Percentiles rank a stretch among this genome's conserved stretches.
These are phyloP conservation scores for Erodium chrysanthum DNA, from an alignment of 441 rosid species.

Conservation along the genomic window DNA sequence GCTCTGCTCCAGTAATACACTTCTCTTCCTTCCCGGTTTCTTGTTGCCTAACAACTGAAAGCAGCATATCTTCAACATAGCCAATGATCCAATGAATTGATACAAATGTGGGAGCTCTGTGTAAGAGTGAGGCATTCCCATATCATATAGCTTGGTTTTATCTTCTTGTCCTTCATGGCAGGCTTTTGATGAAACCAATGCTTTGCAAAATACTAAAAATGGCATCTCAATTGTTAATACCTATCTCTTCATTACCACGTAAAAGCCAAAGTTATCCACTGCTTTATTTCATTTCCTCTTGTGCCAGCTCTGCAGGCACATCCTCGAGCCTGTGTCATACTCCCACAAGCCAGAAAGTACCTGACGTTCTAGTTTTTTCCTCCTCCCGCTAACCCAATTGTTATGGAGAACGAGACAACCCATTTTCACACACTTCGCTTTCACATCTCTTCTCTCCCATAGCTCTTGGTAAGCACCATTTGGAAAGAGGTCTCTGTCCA, in stretches of 20 bases:
- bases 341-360: slow-evolving; percentile 72
- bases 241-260: slow-evolving; percentile 19
- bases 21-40: slow-evolving; percentile 21
- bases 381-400: slow-evolving; percentile 79
- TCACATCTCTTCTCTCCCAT: slow-evolving; percentile 40
- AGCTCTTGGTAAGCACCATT: slow-evolving; percentile 71
- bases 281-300: slow-evolving; percentile 6
- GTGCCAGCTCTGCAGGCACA: slow-evolving; percentile 41
- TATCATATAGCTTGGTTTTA: slow-evolving; percentile 13
- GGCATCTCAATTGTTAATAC: neutral
- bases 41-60: slow-evolving; percentile 10
- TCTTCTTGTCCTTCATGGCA: slow-evolving; percentile 28
- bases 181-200: slow-evolving; percentile 37
- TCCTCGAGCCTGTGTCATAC: slow-evolving; percentile 57
- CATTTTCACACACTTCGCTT: slow-evolving; percentile 28
- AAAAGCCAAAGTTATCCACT: slow-evolving; percentile 18
- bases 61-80: slow-evolving; percentile 19
- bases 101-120: slow-evolving; percentile 5
- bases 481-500: slow-evolving; percentile 76
- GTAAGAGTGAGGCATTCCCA: slow-evolving; percentile 14
- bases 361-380: slow-evolving; percentile 75
- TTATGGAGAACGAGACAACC: slow-evolving; percentile 68
- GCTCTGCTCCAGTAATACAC: slow-evolving; percentile 21
- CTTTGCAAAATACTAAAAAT: slow-evolving; percentile 7
- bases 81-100: slow-evolving; percentile 2